A percentile compares a stretch with the other conserved stretches of the same genome.
Conservation (phyloP, 805 yeast genomes). For the Phaffomyces antillensis region DNA sequence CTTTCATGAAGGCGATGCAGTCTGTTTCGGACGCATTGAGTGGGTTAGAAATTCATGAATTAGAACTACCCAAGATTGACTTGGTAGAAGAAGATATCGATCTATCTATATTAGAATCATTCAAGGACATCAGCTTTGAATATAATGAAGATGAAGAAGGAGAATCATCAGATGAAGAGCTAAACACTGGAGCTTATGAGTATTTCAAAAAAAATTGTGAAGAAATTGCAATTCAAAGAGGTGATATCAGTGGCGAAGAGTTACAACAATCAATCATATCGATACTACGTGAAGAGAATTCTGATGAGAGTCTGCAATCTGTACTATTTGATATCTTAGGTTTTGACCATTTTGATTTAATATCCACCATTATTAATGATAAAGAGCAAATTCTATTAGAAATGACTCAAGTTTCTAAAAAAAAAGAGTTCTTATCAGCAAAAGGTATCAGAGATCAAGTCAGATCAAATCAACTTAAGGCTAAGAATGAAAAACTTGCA, state of each 20-base stretch:
- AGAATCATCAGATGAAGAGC: conserved; percentile 4
- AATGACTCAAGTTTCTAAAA: conserved; percentile 17
- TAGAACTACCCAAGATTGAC: conserved; percentile 33
- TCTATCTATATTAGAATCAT: conserved; percentile 26
- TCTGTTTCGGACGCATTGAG: conserved; percentile 50
- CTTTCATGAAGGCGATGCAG: conserved; percentile 75
- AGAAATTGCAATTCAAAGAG: conserved; percentile 28
- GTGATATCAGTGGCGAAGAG: conserved; percentile 29
- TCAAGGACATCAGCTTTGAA: conserved; percentile 24
- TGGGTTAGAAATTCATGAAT: conserved; percentile 18
- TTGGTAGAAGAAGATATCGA: conserved; percentile 31
- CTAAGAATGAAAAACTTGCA: conserved; percentile 42
- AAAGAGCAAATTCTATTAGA: conserved; percentile 27
- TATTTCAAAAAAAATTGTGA: conserved; percentile 19
- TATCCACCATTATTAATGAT: conserved; percentile 51
- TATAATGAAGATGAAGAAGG: conserved; percentile 15
- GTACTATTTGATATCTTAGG: conserved; percentile 76
- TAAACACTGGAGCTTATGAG: conserved; percentile 10
- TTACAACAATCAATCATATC: conserved; percentile 24
- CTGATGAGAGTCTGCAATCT: conserved; percentile 62
- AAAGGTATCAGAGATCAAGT: conserved; percentile 51
- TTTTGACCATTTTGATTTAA: conserved; percentile 76
- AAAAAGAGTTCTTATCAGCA: conserved; percentile 37
- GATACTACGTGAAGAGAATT: conserved; percentile 28
- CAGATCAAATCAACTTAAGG: conserved; percentile 39